Base-by-base conservation (phyloP, 768 basidiomycete species). In the Fistulinella prunicolor region DNA sequence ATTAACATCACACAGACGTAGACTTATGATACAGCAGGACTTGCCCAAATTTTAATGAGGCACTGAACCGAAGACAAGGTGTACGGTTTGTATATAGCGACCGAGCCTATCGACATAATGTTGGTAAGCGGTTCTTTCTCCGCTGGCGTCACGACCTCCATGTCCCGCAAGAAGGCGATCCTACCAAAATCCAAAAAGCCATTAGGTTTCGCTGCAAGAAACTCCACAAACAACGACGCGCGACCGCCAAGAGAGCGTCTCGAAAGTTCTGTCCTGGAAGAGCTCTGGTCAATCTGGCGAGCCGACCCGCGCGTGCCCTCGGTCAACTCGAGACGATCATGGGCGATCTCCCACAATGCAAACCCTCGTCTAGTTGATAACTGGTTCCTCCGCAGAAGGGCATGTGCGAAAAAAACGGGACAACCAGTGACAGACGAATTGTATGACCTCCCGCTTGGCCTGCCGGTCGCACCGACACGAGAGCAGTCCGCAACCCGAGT, bases 261-360 rank as follows among this genome's bases (percentile, higher is more conserved):
- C 36, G 2, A 30, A 16, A n/a, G 13, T 17, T 46, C 47, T 1
- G 38, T 53, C 34, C 49, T 64, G 17, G 24, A 46, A 35, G 64
- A 66, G 16, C 67, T 66, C 20, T 64, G 62, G 62, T 56, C 45
- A 4, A 66, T 66, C 34, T 66, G 67, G 64, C 56, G 28, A 34
- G 41, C 50, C 8, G 41, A 69, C 43, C 63, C 55, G 9, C 65
- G 67, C 34, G 53, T 66, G 3, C 65, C 64, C 24, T 58, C 67
- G 3, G 9, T 65, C 28, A 47, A 42, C 22, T 66, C 67, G n/a
- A 47, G 64, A 37, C 57, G 49, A 29, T 50, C 47, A 21, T 66
- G 64, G 64, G 64, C 64, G 0, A 48, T 49, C 36, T 60, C 57
- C 8, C 64, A 54, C 42, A 36, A 50, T 23, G 55, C 55, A 34